A percentile compares a stretch with the other conserved stretches of the same genome.
These are phyloP conservation scores for Elsinoe fawcettii DNA, from an alignment of 2,329 filamentous ascomycete genomes.

Conservation along the genomic window DNA sequence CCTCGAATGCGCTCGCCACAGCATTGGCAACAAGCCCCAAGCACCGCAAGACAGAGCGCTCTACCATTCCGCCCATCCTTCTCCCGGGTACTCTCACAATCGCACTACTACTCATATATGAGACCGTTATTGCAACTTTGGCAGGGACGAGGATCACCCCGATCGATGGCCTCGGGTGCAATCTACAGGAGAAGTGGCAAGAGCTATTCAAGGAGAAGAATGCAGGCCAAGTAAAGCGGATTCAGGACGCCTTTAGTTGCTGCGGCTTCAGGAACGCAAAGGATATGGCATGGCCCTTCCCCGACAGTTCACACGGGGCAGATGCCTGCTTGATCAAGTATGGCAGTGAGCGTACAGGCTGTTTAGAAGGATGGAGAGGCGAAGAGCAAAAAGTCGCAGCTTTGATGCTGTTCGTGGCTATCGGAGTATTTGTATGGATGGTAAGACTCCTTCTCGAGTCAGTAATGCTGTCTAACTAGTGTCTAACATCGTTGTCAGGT, in stretches of 20 bases:
- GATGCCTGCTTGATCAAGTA: constrained; percentile 43
- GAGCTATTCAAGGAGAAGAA: constrained; percentile 37
- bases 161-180: constrained; percentile 40
- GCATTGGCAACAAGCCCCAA: constrained; percentile 22
- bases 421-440: constrained; percentile 50
- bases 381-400: constrained; percentile 48
- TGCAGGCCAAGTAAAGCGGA: constrained; percentile 43
- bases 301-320: constrained; percentile 26
- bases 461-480: no score
- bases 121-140: constrained; percentile 39
- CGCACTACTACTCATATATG: constrained; percentile 34
- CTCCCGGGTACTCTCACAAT: constrained; percentile 28
- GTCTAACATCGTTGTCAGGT: constrained; percentile 19
- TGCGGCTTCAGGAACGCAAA: constrained; percentile 53
- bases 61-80: constrained; percentile 29
- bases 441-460: constrained; percentile 31
- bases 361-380: constrained; percentile 49
- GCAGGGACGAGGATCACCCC: constrained; percentile 38
- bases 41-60: constrained; percentile 25
- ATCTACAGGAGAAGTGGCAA: constrained; percentile 51
- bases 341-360: constrained; percentile 34
- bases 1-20: constrained; percentile 28
- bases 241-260: constrained; percentile 60
- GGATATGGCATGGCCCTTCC: constrained; percentile 60
- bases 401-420: constrained; percentile 47